These are phyloP conservation scores for Actinomucor elegans DNA, from an alignment of 371 early-diverging fungal species.

Conservation along the genomic window DNA sequence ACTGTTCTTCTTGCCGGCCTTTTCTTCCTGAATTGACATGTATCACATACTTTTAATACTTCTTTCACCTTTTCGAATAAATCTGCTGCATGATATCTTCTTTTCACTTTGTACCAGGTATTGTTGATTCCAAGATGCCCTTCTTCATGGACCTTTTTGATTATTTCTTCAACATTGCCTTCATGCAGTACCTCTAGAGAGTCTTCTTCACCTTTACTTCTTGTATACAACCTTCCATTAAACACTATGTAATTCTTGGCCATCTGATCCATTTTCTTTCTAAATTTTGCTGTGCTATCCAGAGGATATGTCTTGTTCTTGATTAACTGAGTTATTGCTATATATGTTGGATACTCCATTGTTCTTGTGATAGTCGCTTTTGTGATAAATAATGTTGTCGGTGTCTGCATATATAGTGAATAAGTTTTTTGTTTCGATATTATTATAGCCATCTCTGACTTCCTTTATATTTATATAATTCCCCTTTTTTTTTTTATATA, in stretches of 20 bases:
- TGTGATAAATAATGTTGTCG: no score
- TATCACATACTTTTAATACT: not conserved
- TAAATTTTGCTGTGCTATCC: not conserved
- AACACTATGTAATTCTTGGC: slow-evolving; percentile 3
- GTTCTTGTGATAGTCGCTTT: no score
- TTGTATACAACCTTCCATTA: not conserved
- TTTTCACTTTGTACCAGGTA: slow-evolving; percentile 9
- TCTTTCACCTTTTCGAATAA: slow-evolving; percentile 1
- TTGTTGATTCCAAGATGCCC: slow-evolving; percentile 22
- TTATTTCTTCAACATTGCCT: slow-evolving; percentile 9
- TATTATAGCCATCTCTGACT: no score
- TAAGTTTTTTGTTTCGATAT: no score
- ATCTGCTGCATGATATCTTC: no score
- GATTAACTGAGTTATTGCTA: not conserved
- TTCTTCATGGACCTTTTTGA: slow-evolving; percentile 19
- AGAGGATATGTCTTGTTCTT: not conserved
- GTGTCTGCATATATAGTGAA: no score
- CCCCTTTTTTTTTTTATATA: no score
- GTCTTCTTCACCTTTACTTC: not conserved
- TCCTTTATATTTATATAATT: no score
- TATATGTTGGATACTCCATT: slow-evolving; percentile 18
- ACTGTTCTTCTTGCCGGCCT: not conserved
- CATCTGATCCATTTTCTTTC: not conserved
- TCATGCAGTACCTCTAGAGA: slow-evolving; percentile 16
- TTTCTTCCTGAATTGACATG: slow-evolving; percentile 8